phyloP scores from a whole-genome alignment of 257 asterid species.

The Solanum arcanum region DNA sequence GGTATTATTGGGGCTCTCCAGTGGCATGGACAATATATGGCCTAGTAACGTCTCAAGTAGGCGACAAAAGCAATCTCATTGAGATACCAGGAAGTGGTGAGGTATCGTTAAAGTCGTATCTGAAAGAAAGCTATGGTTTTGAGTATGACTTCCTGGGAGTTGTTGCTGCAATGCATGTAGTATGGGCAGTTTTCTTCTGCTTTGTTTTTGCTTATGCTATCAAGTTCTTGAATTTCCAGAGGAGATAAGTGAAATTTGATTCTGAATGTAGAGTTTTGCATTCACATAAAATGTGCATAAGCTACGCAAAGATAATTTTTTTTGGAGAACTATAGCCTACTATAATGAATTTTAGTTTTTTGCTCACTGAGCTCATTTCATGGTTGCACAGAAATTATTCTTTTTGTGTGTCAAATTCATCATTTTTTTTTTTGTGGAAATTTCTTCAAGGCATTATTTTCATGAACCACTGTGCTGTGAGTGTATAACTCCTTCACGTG shows the following conservation, averaged over 20 bases:
- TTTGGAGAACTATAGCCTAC: neutral
- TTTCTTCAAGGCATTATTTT: neutral
- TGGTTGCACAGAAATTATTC: neutral
- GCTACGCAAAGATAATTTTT: neutral
- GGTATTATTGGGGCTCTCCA: slow-evolving; percentile 85
- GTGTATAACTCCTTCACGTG: neutral
- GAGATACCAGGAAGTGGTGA: slow-evolving; percentile 32
- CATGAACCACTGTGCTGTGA: neutral
- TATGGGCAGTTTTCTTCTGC: slow-evolving; percentile 57
- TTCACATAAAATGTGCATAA: neutral
- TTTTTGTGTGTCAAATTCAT: neutral
- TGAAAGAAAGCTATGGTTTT: slow-evolving; percentile 34
- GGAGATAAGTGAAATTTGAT: slow-evolving; percentile 24
- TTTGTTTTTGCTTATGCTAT: slow-evolving; percentile 59
- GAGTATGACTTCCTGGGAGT: slow-evolving; percentile 56
- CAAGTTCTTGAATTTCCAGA: slow-evolving; percentile 67
- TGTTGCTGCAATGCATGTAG: slow-evolving; percentile 57
- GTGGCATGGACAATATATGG: slow-evolving; percentile 90
- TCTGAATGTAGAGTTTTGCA: neutral
- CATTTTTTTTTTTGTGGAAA: neutral
- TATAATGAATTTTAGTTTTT: neutral
- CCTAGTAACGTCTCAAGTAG: slow-evolving; percentile 63
- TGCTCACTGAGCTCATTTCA: neutral
- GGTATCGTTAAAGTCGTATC: slow-evolving; percentile 30
- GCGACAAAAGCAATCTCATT: slow-evolving; percentile 19